These are phyloP conservation scores for Mortierella sp. DNA, from an alignment of 371 early-diverging fungal species.

Conservation along the genomic window DNA sequence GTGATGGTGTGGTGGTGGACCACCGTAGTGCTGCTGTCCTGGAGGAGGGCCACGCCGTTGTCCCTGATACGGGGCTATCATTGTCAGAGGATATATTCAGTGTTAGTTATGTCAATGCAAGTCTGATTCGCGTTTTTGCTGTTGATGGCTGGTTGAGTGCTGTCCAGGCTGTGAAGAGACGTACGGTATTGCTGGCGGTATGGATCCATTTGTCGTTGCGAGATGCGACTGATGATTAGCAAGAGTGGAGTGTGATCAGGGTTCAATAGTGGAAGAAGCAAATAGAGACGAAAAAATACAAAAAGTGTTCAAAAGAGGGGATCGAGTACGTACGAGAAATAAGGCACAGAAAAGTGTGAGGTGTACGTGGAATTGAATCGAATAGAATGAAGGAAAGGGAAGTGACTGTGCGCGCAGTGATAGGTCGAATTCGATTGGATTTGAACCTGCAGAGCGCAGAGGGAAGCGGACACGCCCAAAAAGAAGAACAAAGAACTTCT, in stretches of 20 bases:
- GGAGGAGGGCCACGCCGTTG: slow-evolving; percentile 25
- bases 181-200: slow-evolving; percentile 56
- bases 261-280: not conserved
- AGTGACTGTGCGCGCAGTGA: not conserved
- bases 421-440: slow-evolving; percentile 6
- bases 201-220: slow-evolving; percentile 48
- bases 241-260: slow-evolving; percentile 12
- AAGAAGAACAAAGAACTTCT: slow-evolving; percentile 9
- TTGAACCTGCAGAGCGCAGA: no score
- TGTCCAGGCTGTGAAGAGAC: not conserved
- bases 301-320: not conserved
- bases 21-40: slow-evolving; percentile 22
- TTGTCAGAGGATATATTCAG: not conserved
- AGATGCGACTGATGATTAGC: no score
- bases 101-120: not conserved
- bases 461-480: slow-evolving; percentile 3
- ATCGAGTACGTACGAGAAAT: not conserved
- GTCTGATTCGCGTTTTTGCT: not conserved
- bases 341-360: no score
- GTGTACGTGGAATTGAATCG: not conserved
- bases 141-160: not conserved
- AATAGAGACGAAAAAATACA: not conserved
- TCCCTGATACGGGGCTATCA: slow-evolving; percentile 52
- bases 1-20: slow-evolving; percentile 32
- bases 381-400: no score